Base-by-base conservation (phyloP, 1,139 yeast species). In the Candida sp. region DNA sequence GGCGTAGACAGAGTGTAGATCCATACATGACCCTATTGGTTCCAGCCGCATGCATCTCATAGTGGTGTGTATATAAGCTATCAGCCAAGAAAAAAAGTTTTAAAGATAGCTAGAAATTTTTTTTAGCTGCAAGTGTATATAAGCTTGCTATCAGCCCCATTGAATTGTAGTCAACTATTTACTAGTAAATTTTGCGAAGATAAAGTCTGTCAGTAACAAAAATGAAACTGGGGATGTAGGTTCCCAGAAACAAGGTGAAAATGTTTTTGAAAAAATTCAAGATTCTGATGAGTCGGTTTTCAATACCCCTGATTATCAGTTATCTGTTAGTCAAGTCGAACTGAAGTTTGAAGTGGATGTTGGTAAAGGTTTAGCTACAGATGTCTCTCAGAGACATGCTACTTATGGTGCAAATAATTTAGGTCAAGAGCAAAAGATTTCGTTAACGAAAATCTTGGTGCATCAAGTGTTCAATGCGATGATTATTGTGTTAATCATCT, bases 311-410 rank as follows among this genome's bases (percentile, higher is more conserved):
- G 34, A 32, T 8, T 70, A 70, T 50, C 57, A 75, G 45, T 53
- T 70, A 11, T 42, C 68, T 0, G 54, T 68, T 33, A 57, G 61
- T 5, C 61, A 68, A 44, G 71, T 73, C 22, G 69, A 67, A 21
- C 56, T 61, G 21, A 36, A 56, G 4, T 79, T 70, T 51, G 54
- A 58, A 3, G 70, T 84, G 3, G 61, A 70, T 54, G 40, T 64
- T 11, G 58, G 65, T 2, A 64, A 63, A 44, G 91, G 93, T n/a
- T 68, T 84, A 36, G 50, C 73, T 2, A 49, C 59, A 2, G 48
- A 52, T 4, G 84, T 75, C 5, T 46, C 51, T 3, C 45, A 54
- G 5, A 47, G 48, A 12, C 45, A 46, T 5, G 37, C 42, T 4
- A 43, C 40, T 3, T 53, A 53, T 43, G 71, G 71, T 12, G 47